Evolutionary conservation across 768 basidiomycete genomes (phyloP), one percentile per base, ranked within the genome.

Genomic region (Russula sp.): DNA sequence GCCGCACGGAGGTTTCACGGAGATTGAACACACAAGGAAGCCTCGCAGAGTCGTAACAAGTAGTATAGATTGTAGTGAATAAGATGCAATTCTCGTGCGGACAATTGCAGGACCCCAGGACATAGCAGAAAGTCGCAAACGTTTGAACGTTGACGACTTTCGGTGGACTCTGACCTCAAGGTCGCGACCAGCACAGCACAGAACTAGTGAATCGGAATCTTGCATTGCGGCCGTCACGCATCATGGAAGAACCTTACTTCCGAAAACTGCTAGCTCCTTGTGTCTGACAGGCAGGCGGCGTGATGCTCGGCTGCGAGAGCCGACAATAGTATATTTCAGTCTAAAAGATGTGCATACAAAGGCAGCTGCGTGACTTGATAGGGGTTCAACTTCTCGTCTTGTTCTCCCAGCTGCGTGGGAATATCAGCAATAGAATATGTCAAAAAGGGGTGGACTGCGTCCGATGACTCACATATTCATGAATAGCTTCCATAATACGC

Each of bases 401-500:
- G 5, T 51, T 31, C 18, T 64, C 63, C 63, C 63, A 64, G 32
- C 63, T 64, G n/a, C 4, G 14, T 27, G 40, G 13, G 20, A n/a
- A 50, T n/a, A 32, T 55, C 35, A 55, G 48, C 34, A 31, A 50
- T 42, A 11, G 18, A n/a, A 44, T 11, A 35, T 7, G 0, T 22
- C 40, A 37, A 55, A 14, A 18, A 18, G 7, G 4, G 8, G 48
- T n/a, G n/a, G n/a, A n/a, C n/a, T n/a, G n/a, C n/a, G n/a, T n/a
- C 9, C 9, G n/a, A 40, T 6, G 11, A 11, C 89, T 75, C 71
- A 95, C 91, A 95, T 57, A 75, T 98, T 92, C 77, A 89, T 76
- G 71, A 98, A 96, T 64, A 90, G 74, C 70, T 85, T 89, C 96
- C 96, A 98, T 13, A 98, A 78, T 5, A 98, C 79, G 7, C 87